Evolutionary conservation across 108 stramenopile species (phyloP), one percentile per base, ranked within the genome.

Genomic region (Pseudonitzschia delicatissima): DNA sequence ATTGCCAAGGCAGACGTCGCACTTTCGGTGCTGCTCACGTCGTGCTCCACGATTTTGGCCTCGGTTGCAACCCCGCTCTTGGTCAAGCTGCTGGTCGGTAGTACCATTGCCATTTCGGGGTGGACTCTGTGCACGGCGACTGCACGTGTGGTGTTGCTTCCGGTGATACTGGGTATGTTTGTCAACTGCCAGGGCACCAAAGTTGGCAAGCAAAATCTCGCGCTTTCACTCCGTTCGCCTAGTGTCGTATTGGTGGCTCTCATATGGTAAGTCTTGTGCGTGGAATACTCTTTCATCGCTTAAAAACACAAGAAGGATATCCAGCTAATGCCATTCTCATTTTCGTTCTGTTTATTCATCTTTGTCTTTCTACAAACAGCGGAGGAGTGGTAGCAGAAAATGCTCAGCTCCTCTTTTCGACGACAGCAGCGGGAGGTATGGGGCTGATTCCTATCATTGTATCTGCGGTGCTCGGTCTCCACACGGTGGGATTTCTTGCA

Each of bases 1-100:
- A 92, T 98, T 69, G 95, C 96, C 26, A 77, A 84, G n/a, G 97
- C 96, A n/a, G 91, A 96, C 79, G 94, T 98, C 8, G 95, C 96
- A 9, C 79, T 98, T 2, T 82, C 81, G 17, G 93, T 96, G 12
- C 26, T 94, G 8, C 74, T 98, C 57, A 98, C 97, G 7, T 74
- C 94, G 1, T 88, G 85, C 49, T 96, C 95, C 29, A 97, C 97
- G 8, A 64, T 96, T 3, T 57, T 93, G 44, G 97, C 97, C 4
- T 78, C 89, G 12, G 75, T 83, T 17, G 74, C 85, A 27, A 98
- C 96, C 28, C 96, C 96, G 0, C 60, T 90, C 15, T 68, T 98
- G 35, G 92, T 93, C 40, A 92, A 91, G 55, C 36, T 86, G 0
- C 77, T 96, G 51, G 85, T 90, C 3, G 92, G 93, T 13, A 83